Evolutionary conservation across 225 moss, liverwort and hornwort genomes (phyloP).

Genomic region (Marchantia paleacea): DNA sequence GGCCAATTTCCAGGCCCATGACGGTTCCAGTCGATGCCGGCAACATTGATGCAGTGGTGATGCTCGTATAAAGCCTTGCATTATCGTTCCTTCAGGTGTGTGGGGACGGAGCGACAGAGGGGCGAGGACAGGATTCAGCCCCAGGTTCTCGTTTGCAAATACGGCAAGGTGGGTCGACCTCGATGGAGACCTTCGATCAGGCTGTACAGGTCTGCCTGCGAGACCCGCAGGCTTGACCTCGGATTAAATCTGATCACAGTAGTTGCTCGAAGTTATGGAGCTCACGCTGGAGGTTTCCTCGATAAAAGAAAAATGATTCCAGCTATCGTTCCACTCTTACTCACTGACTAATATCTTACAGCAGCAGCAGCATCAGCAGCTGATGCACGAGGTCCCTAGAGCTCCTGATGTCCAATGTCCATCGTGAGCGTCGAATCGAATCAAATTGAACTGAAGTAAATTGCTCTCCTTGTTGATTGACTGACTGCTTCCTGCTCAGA

Average conservation of each 20-base stretch:
- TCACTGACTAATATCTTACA: background rate
- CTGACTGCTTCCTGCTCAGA: too few relatives aligned
- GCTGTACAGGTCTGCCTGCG: background rate
- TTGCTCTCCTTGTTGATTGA: too few relatives aligned
- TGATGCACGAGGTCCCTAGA: background rate
- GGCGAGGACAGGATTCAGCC: background rate
- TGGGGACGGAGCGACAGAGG: background rate
- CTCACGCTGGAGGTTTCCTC: background rate
- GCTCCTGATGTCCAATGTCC: background rate
- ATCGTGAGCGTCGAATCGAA: background rate
- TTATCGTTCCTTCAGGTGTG: background rate
- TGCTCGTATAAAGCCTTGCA: background rate
- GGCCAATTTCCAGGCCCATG: background rate
- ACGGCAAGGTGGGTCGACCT: background rate
- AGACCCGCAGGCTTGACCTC: background rate
- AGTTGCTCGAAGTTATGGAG: background rate
- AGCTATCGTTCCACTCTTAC: background rate
- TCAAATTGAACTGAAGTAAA: background rate
- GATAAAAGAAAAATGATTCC: background rate
- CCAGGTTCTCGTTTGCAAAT: background rate
- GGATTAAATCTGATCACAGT: background rate
- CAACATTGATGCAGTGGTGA: background rate
- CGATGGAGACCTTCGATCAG: background rate
- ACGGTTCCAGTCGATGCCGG: background rate
- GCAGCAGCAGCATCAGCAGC: too few relatives aligned